phyloP scores from a whole-genome alignment of 2,329 filamentous ascomycete species.

The Parasarocladium wereldwijsianum region DNA sequence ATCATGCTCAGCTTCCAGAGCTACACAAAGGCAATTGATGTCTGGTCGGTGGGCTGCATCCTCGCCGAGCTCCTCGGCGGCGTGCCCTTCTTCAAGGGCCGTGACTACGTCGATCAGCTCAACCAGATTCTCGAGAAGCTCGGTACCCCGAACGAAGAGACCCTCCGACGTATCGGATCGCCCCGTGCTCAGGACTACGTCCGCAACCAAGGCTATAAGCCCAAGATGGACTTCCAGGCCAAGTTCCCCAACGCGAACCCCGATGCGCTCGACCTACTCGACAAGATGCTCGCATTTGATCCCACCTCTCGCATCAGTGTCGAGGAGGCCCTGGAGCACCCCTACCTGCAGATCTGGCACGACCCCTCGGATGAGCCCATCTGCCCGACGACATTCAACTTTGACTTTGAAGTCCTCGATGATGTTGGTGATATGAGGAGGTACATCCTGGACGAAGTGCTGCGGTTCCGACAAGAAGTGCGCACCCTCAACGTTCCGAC shows the following conservation, averaged over 20 bases:
- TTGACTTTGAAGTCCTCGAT: constrained; percentile 95
- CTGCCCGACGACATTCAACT: constrained; percentile 91
- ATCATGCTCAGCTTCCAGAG: constrained; percentile 99
- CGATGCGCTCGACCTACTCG: constrained; percentile 85
- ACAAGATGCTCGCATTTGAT: constrained; percentile 96
- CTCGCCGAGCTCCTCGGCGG: constrained; percentile 90
- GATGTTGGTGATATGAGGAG: constrained; percentile 89
- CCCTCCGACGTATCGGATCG: constrained; percentile 82
- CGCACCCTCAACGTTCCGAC: constrained; percentile 31
- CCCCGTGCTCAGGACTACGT: constrained; percentile 97
- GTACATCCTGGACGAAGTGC: constrained; percentile 93
- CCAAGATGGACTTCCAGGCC: constrained; percentile 75
- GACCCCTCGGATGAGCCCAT: constrained; percentile 90
- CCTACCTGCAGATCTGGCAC: constrained; percentile 96
- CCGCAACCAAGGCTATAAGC: constrained; percentile 87
- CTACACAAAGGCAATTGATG: constrained; percentile 99
- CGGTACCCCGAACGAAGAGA: constrained; percentile 92
- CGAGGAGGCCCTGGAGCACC: constrained; percentile 89
- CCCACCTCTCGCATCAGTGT: constrained; percentile 86
- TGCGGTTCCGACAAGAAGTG: constrained; percentile 59
- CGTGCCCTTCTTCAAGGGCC: constrained; percentile 96
- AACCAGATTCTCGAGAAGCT: constrained; percentile 99
- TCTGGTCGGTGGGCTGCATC: constrained; percentile 98
- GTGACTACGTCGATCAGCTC: constrained; percentile 97
- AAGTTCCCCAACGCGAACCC: constrained; percentile 93